Conservation (phyloP, 2,329 filamentous ascomycete species). For the Talaromyces pinophilus region DNA sequence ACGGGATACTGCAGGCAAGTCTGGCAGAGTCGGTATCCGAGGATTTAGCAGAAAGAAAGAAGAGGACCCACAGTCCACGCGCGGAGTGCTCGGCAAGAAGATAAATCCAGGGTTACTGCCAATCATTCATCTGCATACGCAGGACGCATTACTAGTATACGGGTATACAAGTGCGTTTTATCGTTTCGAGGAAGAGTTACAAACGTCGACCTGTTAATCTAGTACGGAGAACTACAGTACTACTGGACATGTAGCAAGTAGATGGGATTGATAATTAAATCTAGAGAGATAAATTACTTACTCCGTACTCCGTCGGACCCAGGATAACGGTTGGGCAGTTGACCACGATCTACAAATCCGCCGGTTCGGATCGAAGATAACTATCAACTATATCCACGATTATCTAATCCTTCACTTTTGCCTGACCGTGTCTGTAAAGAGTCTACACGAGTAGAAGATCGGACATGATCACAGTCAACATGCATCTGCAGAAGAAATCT, state of each 20-base stretch:
- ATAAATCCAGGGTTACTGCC: background rate
- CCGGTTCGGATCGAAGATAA: background rate
- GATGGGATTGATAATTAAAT: background rate
- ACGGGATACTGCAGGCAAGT: background rate
- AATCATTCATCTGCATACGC: background rate
- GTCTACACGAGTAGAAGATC: background rate
- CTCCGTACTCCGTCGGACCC: slow-evolving; percentile 9
- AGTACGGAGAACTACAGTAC: background rate
- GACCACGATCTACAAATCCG: background rate
- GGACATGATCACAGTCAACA: background rate
- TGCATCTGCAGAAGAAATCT: slow-evolving; percentile 2
- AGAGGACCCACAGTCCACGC: slow-evolving; percentile 15
- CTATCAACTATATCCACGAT: background rate
- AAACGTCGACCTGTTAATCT: background rate
- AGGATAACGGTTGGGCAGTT: background rate
- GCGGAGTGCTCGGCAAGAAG: slow-evolving; percentile 15
- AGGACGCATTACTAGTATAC: background rate
- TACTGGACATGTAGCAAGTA: background rate
- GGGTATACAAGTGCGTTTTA: background rate
- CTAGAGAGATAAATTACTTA: background rate
- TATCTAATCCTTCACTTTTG: too few relatives aligned
- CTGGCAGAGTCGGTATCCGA: background rate
- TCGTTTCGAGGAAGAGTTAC: background rate
- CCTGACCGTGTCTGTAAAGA: background rate
- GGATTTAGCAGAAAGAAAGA: background rate